Base-by-base conservation (phyloP, 2,329 filamentous ascomycete species). In the Colletotrichum agaves region DNA sequence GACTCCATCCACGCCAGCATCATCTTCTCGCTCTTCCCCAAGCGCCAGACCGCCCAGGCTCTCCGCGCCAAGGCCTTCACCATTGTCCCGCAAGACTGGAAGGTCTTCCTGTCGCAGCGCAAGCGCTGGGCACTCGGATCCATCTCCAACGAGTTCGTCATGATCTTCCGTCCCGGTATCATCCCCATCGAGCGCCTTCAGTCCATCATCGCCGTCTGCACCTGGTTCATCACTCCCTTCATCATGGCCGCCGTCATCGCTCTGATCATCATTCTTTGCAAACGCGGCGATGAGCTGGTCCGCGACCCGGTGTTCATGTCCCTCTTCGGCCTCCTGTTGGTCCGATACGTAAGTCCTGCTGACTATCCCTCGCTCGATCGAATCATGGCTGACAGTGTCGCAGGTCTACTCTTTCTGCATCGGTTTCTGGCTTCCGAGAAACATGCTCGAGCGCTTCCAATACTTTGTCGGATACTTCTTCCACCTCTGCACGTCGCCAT, bases 1-100 rank as follows among this genome's bases (percentile, higher is more conserved):
- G 83, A 85, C 58, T 80, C 81, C 50, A 84, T 84, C 68, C 83
- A 85, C 61, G 82, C 82, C 2, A 82, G 79, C 67, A 79, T 83
- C 69, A 82, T 85, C 70, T 81, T 84, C 60, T 82, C 81, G 64
- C 75, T 80, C 11, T 82, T 79, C 67, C 82, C 83, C 0, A 72
- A 79, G 21, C 80, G 79, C 33, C 78, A 79, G 53, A 85, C 82
- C 0, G 78, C 81, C 0, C 83, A 85, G 72, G 82, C 83, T 0
- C 76, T 85, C 2, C 76, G 77, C 0, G 82, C 83, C 33, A 80
- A 81, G 59, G 82, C 83, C 11, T 84, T 77, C 69, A 84, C 83
- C 1, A 80, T 82, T 27, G 82, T 83, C 0, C 82, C 82, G 0
- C 80, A 81, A 61, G 76, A 72, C 41, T 80, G 81, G 77, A 79